Percentiles rank a stretch among this genome's conserved stretches.
These are phyloP conservation scores for Phascolomyces articulosus DNA, from an alignment of 371 early-diverging fungal genomes.

Conservation along the genomic window DNA sequence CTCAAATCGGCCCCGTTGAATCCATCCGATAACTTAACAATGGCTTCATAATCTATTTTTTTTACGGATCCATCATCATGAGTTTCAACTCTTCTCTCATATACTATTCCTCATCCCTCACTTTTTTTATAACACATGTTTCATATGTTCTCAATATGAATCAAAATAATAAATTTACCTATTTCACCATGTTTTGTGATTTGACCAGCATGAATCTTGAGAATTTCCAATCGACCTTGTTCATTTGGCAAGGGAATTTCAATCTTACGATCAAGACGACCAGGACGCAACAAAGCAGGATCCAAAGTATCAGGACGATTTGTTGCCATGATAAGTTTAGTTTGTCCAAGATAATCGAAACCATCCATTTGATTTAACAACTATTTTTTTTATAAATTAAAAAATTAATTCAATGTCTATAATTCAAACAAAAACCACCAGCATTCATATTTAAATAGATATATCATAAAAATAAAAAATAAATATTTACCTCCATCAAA, in stretches of 20 bases:
- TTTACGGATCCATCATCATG: too few relatives aligned
- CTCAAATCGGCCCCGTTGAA: constrained; percentile 99
- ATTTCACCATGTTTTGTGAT: constrained; percentile 98
- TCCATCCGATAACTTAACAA: constrained; percentile 98
- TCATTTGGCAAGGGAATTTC: constrained; percentile 96
- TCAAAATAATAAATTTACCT: too few relatives aligned
- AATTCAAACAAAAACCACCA: too few relatives aligned
- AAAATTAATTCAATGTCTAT: too few relatives aligned
- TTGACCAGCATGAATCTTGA: constrained; percentile 95
- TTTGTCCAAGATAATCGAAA: constrained; percentile 98
- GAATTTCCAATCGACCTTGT: constrained; percentile 94
- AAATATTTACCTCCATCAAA: constrained; percentile 85
- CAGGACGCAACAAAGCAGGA: constrained; percentile 98
- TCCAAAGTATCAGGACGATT: constrained; percentile 99
- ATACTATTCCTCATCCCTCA: too few relatives aligned
- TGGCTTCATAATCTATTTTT: constrained; percentile 96
- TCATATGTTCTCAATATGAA: too few relatives aligned
- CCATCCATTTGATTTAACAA: constrained; percentile 99
- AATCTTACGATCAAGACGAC: constrained; percentile 98
- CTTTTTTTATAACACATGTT: too few relatives aligned
- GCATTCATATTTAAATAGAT: too few relatives aligned
- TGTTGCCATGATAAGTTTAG: constrained; percentile 99
- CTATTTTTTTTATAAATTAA: constrained; percentile 28
- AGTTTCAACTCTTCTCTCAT: too few relatives aligned
- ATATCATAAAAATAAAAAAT: background rate